A percentile compares a stretch with the other conserved stretches of the same genome.
Conservation (phyloP, 495 filamentous ascomycete species). For the Penicillium herquei region DNA sequence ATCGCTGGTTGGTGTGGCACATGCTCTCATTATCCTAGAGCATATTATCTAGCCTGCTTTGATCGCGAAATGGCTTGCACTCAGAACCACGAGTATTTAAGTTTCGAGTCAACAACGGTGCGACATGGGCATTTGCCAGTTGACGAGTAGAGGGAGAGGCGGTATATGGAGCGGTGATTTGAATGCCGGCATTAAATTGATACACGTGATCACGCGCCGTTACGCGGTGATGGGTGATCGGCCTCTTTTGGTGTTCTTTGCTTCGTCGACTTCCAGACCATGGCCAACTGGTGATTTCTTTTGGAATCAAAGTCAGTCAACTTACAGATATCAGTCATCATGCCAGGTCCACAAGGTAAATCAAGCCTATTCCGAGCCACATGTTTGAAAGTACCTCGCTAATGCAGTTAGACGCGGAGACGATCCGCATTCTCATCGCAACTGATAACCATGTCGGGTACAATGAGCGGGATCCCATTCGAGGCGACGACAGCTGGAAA, state of each 20-base stretch:
- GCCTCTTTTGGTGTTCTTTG: neutral
- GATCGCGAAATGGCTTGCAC: no score
- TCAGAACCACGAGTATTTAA: no score
- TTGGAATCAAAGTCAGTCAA: neutral
- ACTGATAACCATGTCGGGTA: constrained; percentile 98
- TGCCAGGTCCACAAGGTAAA: no score
- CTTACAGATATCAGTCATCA: neutral
- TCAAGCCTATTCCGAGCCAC: no score
- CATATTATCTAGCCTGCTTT: no score
- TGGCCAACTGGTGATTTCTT: neutral
- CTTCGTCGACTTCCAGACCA: neutral
- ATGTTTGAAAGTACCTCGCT: neutral
- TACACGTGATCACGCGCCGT: constrained; percentile 1
- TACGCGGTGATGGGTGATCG: neutral
- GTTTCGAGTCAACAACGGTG: no score
- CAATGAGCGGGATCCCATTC: constrained; percentile 87
- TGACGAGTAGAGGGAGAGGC: no score
- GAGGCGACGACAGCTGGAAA: constrained; percentile 95
- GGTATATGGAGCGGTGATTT: no score
- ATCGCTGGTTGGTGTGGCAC: no score
- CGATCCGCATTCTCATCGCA: constrained; percentile 89
- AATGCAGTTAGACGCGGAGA: constrained; percentile 64
- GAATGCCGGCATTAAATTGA: no score
- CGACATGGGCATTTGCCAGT: no score
- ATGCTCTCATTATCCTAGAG: no score